Evolutionary conservation across 2,329 filamentous ascomycete genomes (phyloP), one percentile per base, ranked within the genome.

Genomic region (Aspergillus persii): DNA sequence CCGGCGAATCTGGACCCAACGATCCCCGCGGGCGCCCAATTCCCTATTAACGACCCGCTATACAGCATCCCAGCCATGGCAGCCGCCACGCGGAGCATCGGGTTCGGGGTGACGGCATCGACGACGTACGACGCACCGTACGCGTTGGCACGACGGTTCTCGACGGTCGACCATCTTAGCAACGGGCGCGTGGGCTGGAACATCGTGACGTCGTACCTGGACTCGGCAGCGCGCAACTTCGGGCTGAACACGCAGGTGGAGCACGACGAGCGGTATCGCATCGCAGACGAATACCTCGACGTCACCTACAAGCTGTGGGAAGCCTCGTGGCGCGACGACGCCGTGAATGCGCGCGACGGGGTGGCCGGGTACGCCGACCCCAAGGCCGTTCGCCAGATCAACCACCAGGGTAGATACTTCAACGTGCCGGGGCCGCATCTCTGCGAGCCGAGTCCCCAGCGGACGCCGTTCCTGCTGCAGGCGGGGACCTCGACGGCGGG

Each of bases 91-190:
- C 75, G 80, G 61, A 77, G 74, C 23, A 71, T 83, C 56, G 74
- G 80, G 0, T 80, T 85, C 3, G 82, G 80, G 0, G 80, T 82
- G 1, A 85, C 83, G 0, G 83, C 82, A 0, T 82, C 80, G 0
- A 84, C 81, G 0, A 85, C 82, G 0, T 84, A 83, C 54, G 82
- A 85, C 26, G 75, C 81, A 53, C 81, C 83, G 4, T 84, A 83
- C 50, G 81, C 83, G 52, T 76, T 84, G 8, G 83, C 83, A 1
- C 75, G 82, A 2, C 80, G 81, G 2, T 82, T 85, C 56, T 82
- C 82, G 1, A 83, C 80, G 0, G 72, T 85, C 2, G 82, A 84
- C 58, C 82, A 84, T 59, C 69, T 85, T 4, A 81, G 76, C 50
- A 72, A 76, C 36, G 81, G 82, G 0, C 76, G 83, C 1, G 77